Evolutionary conservation across 495 filamentous ascomycete genomes (phyloP).

Genomic region (Collariella sp.): DNA sequence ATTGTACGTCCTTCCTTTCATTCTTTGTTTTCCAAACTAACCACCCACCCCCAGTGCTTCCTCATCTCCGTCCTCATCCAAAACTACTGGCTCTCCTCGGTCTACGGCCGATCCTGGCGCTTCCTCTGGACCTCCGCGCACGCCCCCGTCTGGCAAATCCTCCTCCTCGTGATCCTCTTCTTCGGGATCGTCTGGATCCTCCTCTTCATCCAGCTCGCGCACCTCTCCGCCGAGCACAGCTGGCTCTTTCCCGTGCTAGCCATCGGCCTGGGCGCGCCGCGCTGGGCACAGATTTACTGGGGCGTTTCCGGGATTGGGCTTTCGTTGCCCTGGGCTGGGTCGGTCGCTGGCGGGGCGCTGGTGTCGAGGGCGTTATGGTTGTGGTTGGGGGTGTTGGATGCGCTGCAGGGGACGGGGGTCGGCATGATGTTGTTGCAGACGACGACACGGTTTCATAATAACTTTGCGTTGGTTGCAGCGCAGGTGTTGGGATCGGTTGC

Average conservation of each 20-base stretch:
- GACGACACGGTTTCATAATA: conserved; percentile 50
- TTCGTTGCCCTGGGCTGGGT: conserved; percentile 50
- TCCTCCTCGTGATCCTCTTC: conserved; percentile 46
- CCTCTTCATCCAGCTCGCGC: conserved; percentile 38
- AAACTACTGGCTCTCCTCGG: conserved; percentile 53
- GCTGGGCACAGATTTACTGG: conserved; percentile 59
- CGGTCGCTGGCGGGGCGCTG: conserved; percentile 37
- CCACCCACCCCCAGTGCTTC: conserved; percentile 36
- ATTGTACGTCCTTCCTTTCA: conserved; percentile 31
- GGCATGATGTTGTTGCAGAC: conserved; percentile 57
- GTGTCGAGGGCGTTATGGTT: conserved; percentile 50
- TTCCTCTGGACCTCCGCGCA: conserved; percentile 47
- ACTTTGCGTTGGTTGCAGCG: conserved; percentile 46
- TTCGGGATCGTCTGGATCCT: conserved; percentile 49
- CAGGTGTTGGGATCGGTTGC: conserved; percentile 47
- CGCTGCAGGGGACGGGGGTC: conserved; percentile 49
- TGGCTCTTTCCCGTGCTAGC: conserved; percentile 59
- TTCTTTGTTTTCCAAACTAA: background rate
- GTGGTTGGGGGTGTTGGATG: conserved; percentile 53
- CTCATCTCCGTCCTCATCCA: conserved; percentile 53
- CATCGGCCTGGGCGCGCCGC: conserved; percentile 50
- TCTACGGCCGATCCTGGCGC: conserved; percentile 53
- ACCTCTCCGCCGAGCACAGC: conserved; percentile 44
- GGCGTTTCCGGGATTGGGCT: conserved; percentile 44
- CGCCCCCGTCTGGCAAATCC: conserved; percentile 41